Percentiles rank a stretch among this genome's conserved stretches.
These are phyloP conservation scores for Apiotrichum siamense DNA, from an alignment of 1,284 basidiomycete genomes.

Conservation along the genomic window DNA sequence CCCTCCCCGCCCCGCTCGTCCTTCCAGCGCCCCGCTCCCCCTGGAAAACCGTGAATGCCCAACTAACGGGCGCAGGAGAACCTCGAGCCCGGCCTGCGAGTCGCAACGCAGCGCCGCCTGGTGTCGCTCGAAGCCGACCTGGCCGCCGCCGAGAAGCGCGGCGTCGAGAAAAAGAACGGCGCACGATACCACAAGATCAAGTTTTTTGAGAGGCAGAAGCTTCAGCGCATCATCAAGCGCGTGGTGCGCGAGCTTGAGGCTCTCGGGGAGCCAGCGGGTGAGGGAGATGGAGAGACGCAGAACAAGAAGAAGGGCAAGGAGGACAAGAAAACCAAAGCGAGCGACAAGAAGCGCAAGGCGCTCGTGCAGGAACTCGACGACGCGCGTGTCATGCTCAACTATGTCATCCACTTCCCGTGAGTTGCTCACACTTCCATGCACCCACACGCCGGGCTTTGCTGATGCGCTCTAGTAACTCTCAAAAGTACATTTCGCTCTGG, in stretches of 20 bases:
- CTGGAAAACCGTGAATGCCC: no score
- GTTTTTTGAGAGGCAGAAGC: constrained; percentile 83
- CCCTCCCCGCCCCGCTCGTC: no score
- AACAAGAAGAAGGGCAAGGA: constrained; percentile 34
- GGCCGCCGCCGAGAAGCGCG: constrained; percentile 54
- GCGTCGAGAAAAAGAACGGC: constrained; percentile 66
- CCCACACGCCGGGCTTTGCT: neutral
- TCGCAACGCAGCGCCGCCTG: constrained; percentile 68
- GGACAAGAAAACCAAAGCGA: constrained; percentile 44
- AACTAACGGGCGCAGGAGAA: constrained; percentile 54
- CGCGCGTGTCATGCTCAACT: constrained; percentile 70
- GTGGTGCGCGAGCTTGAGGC: constrained; percentile 53
- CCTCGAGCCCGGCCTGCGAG: constrained; percentile 67
- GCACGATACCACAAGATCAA: constrained; percentile 75
- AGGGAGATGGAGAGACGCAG: constrained; percentile 43
- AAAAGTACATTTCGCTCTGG: constrained; percentile 80
- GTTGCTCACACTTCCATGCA: constrained; percentile 24
- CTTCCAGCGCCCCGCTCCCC: neutral
- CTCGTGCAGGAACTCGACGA: constrained; percentile 50
- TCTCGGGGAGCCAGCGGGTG: constrained; percentile 9
- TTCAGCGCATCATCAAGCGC: constrained; percentile 64
- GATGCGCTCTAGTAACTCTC: constrained; percentile 58
- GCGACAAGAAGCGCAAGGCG: constrained; percentile 15
- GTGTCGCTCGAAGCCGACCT: constrained; percentile 70
- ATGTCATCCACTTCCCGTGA: constrained; percentile 59